Base-by-base conservation (phyloP, 1,139 yeast genomes). In the Yamadazyma mexicana region DNA sequence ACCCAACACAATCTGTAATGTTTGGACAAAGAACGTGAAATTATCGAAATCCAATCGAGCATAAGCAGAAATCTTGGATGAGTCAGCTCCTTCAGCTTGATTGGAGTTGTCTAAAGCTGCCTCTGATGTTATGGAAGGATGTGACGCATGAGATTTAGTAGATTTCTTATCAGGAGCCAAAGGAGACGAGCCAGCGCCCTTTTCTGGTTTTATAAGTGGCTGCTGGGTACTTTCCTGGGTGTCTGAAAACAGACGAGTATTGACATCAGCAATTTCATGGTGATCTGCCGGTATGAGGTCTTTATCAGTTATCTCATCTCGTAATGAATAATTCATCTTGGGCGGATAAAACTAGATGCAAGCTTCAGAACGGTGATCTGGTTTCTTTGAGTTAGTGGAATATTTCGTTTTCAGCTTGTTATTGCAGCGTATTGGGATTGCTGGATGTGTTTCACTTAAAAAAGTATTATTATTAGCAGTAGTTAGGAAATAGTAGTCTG, bases 1-100 rank as follows among this genome's bases (percentile, higher is more conserved):
- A 6, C 99, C 99, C 32, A 92, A 69, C 7, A 92, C 77, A 2
- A 92, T 96, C 59, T 92, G 98, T 53, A 92, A 73, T 1, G 98
- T 92, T 62, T 92, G 98, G 3, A 92, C 96, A 54, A 89, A 92
- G 61, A 94, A 92, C 3, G 96, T 88, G 59, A 84, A 91, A 49
- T 88, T 82, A 45, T 87, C 96, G 61, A 92, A 92, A 59, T 92
- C 98, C 31, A 92, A 66, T 49, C 96, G 75, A 1, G 98, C 98
- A 59, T 92, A 92, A 1, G 98, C 98, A 8, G 91, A 85, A 10
- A 92, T 87, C 44, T 80, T 75, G 5, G 87, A 60, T 17, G 42
- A 44, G 22, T 57, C 60, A 20, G 59, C 59, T 10, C 57, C 59
- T 2, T 50, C 55, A 2, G 55, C 49, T 10, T 40, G 34, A 17